phyloP scores from a whole-genome alignment of 169 alveolate genomes.

The Hepatocystis sp. region DNA sequence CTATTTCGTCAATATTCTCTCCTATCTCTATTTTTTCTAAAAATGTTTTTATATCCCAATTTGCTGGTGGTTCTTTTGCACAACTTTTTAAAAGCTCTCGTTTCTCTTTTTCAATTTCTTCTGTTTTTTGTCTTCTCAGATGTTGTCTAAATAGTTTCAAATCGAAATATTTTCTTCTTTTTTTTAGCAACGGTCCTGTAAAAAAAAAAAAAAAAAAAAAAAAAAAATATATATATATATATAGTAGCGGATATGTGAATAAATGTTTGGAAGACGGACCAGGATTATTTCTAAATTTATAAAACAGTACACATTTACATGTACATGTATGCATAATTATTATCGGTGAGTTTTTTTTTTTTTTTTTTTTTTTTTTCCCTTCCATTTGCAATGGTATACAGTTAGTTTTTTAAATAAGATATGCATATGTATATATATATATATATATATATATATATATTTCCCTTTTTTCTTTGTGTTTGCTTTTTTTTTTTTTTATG shows the following conservation, averaged over 20 bases:
- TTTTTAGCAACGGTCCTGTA: conserved; percentile 84
- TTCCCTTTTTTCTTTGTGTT: too few species aligned
- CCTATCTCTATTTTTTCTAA: conserved; percentile 84
- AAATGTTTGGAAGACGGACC: too few species aligned
- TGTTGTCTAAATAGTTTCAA: conserved; percentile 84
- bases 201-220: not conserved
- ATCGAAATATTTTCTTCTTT: conserved; percentile 83
- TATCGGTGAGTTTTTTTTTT: not conserved
- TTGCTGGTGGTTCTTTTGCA: conserved; percentile 87
- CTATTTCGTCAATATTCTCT: conserved; percentile 88
- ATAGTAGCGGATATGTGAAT: not conserved
- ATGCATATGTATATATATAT: too few species aligned
- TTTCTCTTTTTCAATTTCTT: conserved; percentile 84
- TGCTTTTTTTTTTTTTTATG: too few species aligned
- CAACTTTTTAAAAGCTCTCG: conserved; percentile 79
- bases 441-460: too few species aligned
- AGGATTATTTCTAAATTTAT: too few species aligned
- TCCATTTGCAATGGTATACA: too few species aligned
- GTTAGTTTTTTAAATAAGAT: too few species aligned
- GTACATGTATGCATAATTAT: not conserved
- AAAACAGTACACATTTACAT: not conserved
- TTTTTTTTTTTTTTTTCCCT: not conserved
- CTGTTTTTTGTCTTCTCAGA: conserved; percentile 82
- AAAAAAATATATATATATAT: not conserved
- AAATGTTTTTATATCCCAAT: conserved; percentile 87